Evolutionary conservation across 371 early-diverging fungal species (phyloP), one percentile per base, ranked within the genome.

Genomic region (Mortierella sp.): DNA sequence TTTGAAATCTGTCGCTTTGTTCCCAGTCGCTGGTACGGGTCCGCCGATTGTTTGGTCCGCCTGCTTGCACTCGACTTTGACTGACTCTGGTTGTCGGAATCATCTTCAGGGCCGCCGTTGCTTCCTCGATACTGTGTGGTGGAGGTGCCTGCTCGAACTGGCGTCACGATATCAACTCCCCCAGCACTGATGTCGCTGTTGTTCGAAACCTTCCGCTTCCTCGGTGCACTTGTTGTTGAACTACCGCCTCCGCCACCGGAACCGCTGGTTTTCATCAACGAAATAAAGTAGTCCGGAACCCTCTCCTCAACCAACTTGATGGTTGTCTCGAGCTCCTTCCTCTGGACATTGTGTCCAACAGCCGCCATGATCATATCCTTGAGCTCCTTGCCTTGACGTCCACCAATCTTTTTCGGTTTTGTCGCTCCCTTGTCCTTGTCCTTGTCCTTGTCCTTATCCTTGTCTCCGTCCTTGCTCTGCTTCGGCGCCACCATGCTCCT

Each of bases 1-100:
- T 83, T 83, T 7, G 84, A 83, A 14, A 83, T 69, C 14, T 68
- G 68, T 0, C 84, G 75, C 41, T 83, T 83, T 26, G 73, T 64
- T 14, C 73, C 58, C 13, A 74, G 39, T 4, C 53, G 26, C 58
- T 10, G 19, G 16, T 73, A 72, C 4, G 40, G 39, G 16, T 68
- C 64, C 10, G 58, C 1, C 22, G 29, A 16, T 31, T 50, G 24
- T 40, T 34, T 34, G 39, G 4, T 65, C 65, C 39, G 24, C 37
- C 39, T 52, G 41, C 44, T 43, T 24, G 26, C 40, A 41, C 37
- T 19, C 26, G n/a, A 29, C 1, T 26, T 16, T 19, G 29, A 29
- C 31, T 29, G 48, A 34, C 29, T 50, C 34, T 29, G 9, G 13
- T 13, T 64, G 9, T 55, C 31, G 19, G 14, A 39, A 14, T 39